A percentile compares a stretch with the other conserved stretches of the same genome.
Evolutionary conservation across 1,284 basidiomycete genomes (phyloP).

Genomic region (Puccinia novopanici): DNA sequence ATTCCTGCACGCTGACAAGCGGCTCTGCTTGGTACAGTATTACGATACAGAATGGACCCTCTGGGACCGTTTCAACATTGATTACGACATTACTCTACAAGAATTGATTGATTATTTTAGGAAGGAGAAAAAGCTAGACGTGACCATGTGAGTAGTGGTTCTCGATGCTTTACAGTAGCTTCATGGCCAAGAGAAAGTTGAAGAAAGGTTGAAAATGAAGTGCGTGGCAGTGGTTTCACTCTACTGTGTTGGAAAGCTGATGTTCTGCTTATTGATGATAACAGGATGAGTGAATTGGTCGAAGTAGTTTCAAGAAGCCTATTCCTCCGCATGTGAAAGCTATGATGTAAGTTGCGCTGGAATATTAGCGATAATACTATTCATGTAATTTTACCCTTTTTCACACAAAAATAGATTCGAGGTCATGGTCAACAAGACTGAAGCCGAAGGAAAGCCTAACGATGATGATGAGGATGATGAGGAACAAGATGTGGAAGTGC

Average conservation of each 20-base stretch:
- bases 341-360: conserved; percentile 49
- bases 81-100: conserved; percentile 81
- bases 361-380: not conserved
- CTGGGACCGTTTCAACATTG: conserved; percentile 96
- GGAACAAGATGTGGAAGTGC: conserved; percentile 48
- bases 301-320: conserved; percentile 90
- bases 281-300: conserved; percentile 80
- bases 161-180: conserved; percentile 96
- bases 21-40: conserved; percentile 64
- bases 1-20: not conserved
- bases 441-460: conserved; percentile 1
- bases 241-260: conserved; percentile 53
- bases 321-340: conserved; percentile 65
- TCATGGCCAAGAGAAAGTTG: conserved; percentile 83
- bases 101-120: conserved; percentile 85
- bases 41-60: conserved; percentile 89
- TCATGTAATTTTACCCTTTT: not conserved
- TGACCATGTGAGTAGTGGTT: conserved; percentile 96
- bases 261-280: not conserved
- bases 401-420: conserved; percentile 30
- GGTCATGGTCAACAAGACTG: conserved; percentile 46
- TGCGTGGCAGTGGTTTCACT: conserved; percentile 38
- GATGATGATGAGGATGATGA: conserved; percentile 26
- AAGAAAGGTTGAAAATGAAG: conserved; percentile 80
- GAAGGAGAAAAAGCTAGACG: conserved; percentile 78